Evolutionary conservation across 192 early-diverging fungal species (phyloP), one percentile per base, ranked within the genome.

Genomic region (Coemansia reversa): DNA sequence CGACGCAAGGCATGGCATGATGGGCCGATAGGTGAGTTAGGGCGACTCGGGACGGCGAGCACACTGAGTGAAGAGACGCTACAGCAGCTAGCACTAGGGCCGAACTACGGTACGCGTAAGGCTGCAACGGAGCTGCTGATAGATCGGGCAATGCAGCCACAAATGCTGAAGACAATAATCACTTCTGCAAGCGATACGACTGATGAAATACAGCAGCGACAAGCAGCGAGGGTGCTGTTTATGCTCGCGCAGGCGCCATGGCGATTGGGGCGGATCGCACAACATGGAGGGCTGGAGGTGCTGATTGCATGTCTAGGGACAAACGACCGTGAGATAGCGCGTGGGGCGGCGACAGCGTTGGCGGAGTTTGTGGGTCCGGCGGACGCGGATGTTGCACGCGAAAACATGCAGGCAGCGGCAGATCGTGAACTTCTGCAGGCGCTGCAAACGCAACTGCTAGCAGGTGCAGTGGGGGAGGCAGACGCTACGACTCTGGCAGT

Each of bases 81-180:
- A 20, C 63, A 45, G 8, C 51, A 58, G 24, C 57, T 76, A 28
- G 68, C 74, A 8, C 56, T 71, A 28, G 24, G 53, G 6, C 50
- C 58, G 3, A 52, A 62, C 62, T 60, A 63, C 51, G 56, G 56
- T 18, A 33, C 63, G 32, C 70, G 76, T 11, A 39, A 47, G 5
- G 63, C 67, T 1, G 67, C 76, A 0, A 48, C 61, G 9, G 67
- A 79, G 23, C 58, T 79, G 35, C 30, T 79, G 45, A 62, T 63
- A 14, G 76, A 79, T 39, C 50, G 25, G 42, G 71, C 65, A 16
- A 69, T 64, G 59, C 45, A 67, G 19, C 25, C 23, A 0, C 50
- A 53, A 9, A 59, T 69, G 61, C 56, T 74, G 23, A 3, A 2
- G 27, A 51, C 70, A 67, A 48, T 69, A 18, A 39, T 74, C 11